Base-by-base conservation (phyloP, 2,329 filamentous ascomycete genomes). In the Hypomyces rosellus region DNA sequence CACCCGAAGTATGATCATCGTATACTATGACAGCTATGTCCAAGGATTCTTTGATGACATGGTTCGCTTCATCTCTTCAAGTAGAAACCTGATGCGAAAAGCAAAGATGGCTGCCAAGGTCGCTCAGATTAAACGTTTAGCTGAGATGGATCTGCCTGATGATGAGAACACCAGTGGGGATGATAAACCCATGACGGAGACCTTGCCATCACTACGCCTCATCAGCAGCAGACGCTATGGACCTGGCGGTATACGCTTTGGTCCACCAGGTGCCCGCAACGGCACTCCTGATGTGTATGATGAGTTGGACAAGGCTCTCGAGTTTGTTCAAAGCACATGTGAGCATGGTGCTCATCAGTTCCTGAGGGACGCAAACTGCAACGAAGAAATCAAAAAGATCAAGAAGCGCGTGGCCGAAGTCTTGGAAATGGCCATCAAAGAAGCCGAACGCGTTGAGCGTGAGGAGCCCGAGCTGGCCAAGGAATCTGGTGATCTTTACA, bases 1-100 rank as follows among this genome's bases (percentile, higher is more conserved):
- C 49, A 83, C 82, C 3, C 81, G 86, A 57, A 84, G 78, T 51
- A 86, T 89, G 76, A 85, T 92, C 38, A 84, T 93, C 38, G 87
- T 96, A n/a, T 91, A 89, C 68, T 96, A 96, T 64, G 91, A 96
- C 64, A 88, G 86, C 58, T 85, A 89, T 54, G 85, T 95, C 3
- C 90, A 96, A 64, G 82, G 82, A 46, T 82, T 85, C 37, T 89
- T 96, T 57, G 90, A 95, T 60, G 77, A 85, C 49, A 72, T 96
- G 45, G 90, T 96, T 50, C 85, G 89, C 54, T 86, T 87, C 50
- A 84, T 96, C 34, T 89, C 88, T 5, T 81, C 82, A 1, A 88
- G 86, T 45, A 77, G 91, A 51, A 95, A 95, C 67, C 75, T 88
- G 57, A 84, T 96, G 66, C 84, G 91, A 45, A 95, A 92, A 68